Evolutionary conservation across 192 early-diverging fungal species (phyloP).

Genomic region (Thamnidium elegans): DNA sequence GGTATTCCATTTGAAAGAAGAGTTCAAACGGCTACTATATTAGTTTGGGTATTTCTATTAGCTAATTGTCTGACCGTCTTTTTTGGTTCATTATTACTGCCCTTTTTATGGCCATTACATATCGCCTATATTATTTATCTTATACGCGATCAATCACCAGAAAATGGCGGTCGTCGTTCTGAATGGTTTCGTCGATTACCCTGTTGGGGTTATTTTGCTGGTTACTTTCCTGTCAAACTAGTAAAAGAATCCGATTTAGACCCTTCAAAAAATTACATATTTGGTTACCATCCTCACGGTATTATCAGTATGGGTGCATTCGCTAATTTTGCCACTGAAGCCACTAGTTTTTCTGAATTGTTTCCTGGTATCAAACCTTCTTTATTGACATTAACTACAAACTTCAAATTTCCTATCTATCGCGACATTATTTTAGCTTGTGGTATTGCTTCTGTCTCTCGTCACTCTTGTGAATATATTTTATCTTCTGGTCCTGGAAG

Average conservation of each 20-base stretch:
- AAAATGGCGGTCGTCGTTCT: constrained; percentile 69
- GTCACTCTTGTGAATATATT: constrained; percentile 74
- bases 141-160: constrained; percentile 64
- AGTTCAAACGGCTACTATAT: constrained; percentile 61
- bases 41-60: constrained; percentile 60
- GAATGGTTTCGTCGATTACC: constrained; percentile 44
- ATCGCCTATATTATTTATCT: constrained; percentile 76
- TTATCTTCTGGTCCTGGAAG: constrained; percentile 62
- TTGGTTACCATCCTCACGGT: constrained; percentile 85
- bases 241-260: constrained; percentile 46
- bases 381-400: constrained; percentile 76
- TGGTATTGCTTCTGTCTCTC: constrained; percentile 78
- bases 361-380: constrained; percentile 80
- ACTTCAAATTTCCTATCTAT: constrained; percentile 87
- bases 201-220: constrained; percentile 73
- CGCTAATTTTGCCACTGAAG: constrained; percentile 80
- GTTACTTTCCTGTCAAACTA: constrained; percentile 79
- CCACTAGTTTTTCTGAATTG: constrained; percentile 60
- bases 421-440: constrained; percentile 79
- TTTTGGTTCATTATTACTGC: constrained; percentile 60
- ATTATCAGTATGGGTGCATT: constrained; percentile 82
- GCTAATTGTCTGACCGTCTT: constrained; percentile 46
- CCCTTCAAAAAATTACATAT: constrained; percentile 29
- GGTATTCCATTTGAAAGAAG: constrained; percentile 60
- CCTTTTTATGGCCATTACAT: constrained; percentile 52